These are phyloP conservation scores for Colletotrichum gigasporum DNA, from an alignment of 2,329 filamentous ascomycete species.

Conservation along the genomic window DNA sequence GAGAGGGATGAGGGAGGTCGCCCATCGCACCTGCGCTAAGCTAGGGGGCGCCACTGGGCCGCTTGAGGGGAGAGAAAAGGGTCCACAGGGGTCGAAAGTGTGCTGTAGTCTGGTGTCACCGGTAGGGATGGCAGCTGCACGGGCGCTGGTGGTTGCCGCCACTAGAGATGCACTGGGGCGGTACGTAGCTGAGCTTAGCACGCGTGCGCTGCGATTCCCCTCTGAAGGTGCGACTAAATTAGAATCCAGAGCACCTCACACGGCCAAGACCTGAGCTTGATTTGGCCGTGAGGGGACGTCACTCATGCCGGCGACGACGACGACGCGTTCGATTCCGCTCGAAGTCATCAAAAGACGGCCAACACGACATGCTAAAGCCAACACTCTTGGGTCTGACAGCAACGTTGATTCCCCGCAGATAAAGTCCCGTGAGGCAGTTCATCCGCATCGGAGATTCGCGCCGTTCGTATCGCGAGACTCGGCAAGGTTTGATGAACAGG, in stretches of 20 bases:
- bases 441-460: conserved; percentile 21
- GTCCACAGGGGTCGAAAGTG: neutral
- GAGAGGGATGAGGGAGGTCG: neutral
- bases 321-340: too few species aligned
- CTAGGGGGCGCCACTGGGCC: too few species aligned
- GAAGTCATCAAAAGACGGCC: too few species aligned
- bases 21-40: too few species aligned
- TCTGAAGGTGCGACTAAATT: conserved; percentile 1
- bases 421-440: neutral
- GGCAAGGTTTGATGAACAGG: conserved; percentile 26
- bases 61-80: neutral
- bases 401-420: neutral
- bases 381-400: neutral
- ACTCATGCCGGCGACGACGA: too few species aligned
- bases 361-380: neutral
- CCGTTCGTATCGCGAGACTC: conserved; percentile 9
- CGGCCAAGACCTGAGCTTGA: neutral
- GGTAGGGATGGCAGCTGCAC: conserved; percentile 28
- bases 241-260: conserved; percentile 9
- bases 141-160: neutral
- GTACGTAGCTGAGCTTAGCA: conserved; percentile 20
- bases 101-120: neutral
- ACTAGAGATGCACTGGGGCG: neutral
- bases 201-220: neutral
- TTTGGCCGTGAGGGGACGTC: neutral